phyloP scores from a whole-genome alignment of 805 yeast genomes.

The Lipomyces yamadae region DNA sequence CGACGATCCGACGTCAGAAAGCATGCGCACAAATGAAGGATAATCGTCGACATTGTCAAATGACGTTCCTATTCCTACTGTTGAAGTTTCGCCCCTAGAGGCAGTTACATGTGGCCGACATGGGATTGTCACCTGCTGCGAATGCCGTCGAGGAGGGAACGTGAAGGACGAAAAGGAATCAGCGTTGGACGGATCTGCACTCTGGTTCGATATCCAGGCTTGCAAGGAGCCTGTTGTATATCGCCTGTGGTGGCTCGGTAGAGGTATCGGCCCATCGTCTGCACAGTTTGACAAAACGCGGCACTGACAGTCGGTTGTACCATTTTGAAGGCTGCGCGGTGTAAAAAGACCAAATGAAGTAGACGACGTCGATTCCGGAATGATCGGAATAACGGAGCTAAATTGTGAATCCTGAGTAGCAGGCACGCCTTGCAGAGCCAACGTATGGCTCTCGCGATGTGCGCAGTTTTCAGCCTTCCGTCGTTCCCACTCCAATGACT shows the following conservation, averaged over 20 bases:
- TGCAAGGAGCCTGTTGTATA: conserved; percentile 20
- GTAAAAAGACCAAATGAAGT: not conserved
- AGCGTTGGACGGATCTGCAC: not conserved
- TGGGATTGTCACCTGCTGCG: not conserved
- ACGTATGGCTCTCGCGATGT: not conserved
- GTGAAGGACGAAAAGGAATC: not conserved
- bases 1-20: conserved; percentile 3
- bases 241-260: conserved; percentile 8
- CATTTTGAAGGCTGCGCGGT: conserved; percentile 8
- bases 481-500: not conserved
- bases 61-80: not conserved
- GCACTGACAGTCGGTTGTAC: conserved; percentile 3
- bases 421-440: not conserved
- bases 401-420: conserved; percentile 6
- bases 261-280: conserved; percentile 3
- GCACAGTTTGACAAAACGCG: not conserved
- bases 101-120: not conserved
- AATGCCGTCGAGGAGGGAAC: not conserved
- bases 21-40: not conserved
- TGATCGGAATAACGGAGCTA: not conserved
- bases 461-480: not conserved
- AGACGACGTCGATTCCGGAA: not conserved
- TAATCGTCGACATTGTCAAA: not conserved
- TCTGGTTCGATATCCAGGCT: not conserved
- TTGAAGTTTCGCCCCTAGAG: not conserved